Evolutionary conservation across 257 asterid species (phyloP), one percentile per base, ranked within the genome.

Genomic region (Eucommia ulmoides): DNA sequence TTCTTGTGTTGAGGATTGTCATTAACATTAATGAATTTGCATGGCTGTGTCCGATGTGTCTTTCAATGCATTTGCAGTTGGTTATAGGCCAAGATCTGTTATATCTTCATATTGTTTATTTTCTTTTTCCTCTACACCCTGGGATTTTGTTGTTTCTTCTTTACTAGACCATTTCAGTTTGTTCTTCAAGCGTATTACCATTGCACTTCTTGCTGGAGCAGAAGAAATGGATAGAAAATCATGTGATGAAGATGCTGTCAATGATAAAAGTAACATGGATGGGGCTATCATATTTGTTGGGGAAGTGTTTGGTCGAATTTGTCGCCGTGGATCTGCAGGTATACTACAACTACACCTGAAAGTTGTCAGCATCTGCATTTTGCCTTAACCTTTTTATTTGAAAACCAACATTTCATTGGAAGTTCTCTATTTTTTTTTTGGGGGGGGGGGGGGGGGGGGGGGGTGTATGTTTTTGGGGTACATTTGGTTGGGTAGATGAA

Each of bases 241-340:
- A 46, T 63, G 23, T 24, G 65, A 58, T 33, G 66, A 54, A 60
- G 64, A 70, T 53, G 63, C 62, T 60, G 53, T 53, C 48, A 15
- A 58, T 23, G 44, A 54, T 52, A 67, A 62, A 50, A 55, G 19
- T 53, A 63, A 66, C 44, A 42, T 56, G 26, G 57, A 70, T 65
- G 74, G 67, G 52, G 19, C 61, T 41, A 69, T 81, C 46, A 60
- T 68, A 55, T 81, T 91, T 66, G 62, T 63, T 65, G 99, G 87
- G 55, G 92, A 83, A 69, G 68, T 65, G 55, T 75, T 79, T 79
- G 59, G 88, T 35, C 92, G 89, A 60, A 77, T 91, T 58, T 74
- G 87, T 72, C 88, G 99, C 26, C 80, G 99, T 66, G 99, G 99
- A 41, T 83, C 91, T 57, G 65, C 88, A 29, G 96, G 98, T 89